Conservation (phyloP, 2,329 filamentous ascomycete genomes). For the Pyricularia sp. region DNA sequence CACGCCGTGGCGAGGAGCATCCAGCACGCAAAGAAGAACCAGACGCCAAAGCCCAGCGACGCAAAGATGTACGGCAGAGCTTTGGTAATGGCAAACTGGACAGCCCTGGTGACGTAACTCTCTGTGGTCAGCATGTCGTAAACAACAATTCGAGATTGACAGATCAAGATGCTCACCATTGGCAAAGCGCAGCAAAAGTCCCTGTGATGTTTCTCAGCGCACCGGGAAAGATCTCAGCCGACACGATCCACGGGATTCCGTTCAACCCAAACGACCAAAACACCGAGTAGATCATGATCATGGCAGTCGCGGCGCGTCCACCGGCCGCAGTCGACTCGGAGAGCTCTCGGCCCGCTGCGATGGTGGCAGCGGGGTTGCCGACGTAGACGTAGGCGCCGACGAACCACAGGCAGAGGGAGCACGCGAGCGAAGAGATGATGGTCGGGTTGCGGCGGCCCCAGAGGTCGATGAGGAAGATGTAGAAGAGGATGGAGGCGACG, state of each 20-base stretch:
- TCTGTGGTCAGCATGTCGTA: background rate
- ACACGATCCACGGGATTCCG: slow-evolving; percentile 35
- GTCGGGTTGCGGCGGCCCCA: slow-evolving; percentile 29
- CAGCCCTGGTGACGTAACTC: slow-evolving; percentile 14
- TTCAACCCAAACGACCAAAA: slow-evolving; percentile 38
- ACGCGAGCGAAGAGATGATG: slow-evolving; percentile 36
- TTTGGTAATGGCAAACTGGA: slow-evolving; percentile 32
- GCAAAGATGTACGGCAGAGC: slow-evolving; percentile 34
- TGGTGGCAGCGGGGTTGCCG: slow-evolving; percentile 35
- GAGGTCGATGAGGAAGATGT: slow-evolving; percentile 28
- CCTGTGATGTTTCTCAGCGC: slow-evolving; percentile 31
- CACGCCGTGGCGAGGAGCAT: slow-evolving; percentile 38
- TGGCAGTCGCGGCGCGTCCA: slow-evolving; percentile 42
- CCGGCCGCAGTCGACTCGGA: slow-evolving; percentile 32
- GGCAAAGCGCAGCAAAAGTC: slow-evolving; percentile 28
- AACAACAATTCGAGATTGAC: background rate
- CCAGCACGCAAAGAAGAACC: slow-evolving; percentile 46
- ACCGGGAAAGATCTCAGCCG: slow-evolving; percentile 34
- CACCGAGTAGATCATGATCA: slow-evolving; percentile 44
- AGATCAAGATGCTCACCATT: slow-evolving; percentile 19
- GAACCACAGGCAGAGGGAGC: slow-evolving; percentile 39
- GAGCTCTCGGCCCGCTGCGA: slow-evolving; percentile 29
- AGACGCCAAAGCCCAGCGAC: slow-evolving; percentile 37
- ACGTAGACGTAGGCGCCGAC: slow-evolving; percentile 44
- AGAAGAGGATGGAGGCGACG: slow-evolving; percentile 30